Percentiles rank a stretch among this genome's conserved stretches.
These are phyloP conservation scores for Alternaria ethzedia DNA, from an alignment of 2,329 filamentous ascomycete genomes.

Conservation along the genomic window DNA sequence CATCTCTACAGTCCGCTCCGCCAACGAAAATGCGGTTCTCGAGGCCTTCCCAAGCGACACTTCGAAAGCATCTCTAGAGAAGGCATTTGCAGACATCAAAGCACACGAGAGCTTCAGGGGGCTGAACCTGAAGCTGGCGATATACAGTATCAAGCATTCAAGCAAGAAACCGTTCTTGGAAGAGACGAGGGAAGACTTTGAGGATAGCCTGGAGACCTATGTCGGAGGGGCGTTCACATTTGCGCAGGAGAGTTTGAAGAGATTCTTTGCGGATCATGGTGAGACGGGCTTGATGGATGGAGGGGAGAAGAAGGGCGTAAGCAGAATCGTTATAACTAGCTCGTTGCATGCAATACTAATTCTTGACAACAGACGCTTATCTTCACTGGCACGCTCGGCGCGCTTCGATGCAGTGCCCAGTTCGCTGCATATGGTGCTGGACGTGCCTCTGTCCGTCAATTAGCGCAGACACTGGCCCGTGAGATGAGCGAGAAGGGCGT, in stretches of 20 bases:
- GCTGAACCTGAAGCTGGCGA: constrained; percentile 59
- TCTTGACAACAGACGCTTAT: constrained; percentile 4
- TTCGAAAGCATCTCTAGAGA: constrained; percentile 53
- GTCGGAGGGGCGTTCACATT: constrained; percentile 64
- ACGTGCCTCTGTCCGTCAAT: constrained; percentile 59
- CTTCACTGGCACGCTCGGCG: constrained; percentile 58
- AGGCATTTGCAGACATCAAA: constrained; percentile 59
- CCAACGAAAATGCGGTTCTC: constrained; percentile 54
- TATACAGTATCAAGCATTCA: constrained; percentile 64
- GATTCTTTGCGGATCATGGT: constrained; percentile 61
- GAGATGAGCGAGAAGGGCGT: constrained; percentile 64
- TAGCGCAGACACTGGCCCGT: constrained; percentile 62
- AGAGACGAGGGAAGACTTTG: constrained; percentile 57
- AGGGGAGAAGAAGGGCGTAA: constrained; percentile 59
- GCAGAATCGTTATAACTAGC: not conserved
- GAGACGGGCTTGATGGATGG: constrained; percentile 55
- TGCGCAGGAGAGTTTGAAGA: constrained; percentile 59
- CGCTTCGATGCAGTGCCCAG: constrained; percentile 60
- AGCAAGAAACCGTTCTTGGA: constrained; percentile 63
- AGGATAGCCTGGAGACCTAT: constrained; percentile 58
- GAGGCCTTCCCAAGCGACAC: constrained; percentile 62
- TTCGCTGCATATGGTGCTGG: constrained; percentile 64
- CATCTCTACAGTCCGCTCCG: constrained; percentile 50
- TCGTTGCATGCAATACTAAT: not conserved
- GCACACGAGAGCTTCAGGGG: constrained; percentile 55